Evolutionary conservation across 2,329 filamentous ascomycete genomes (phyloP).

Genomic region (Cercospora nicotianae): DNA sequence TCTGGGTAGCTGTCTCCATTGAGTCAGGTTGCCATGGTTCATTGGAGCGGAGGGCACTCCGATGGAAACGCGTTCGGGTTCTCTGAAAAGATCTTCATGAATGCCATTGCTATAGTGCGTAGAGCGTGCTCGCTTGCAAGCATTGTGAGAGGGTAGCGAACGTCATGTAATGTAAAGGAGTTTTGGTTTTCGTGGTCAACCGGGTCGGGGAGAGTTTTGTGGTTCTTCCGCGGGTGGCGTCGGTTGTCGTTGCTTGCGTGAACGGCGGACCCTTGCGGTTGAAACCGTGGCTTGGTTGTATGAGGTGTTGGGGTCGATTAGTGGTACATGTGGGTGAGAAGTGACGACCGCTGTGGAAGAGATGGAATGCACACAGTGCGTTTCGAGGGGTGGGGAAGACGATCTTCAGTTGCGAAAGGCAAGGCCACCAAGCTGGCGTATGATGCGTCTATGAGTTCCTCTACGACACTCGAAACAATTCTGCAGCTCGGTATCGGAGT

Average conservation of each 20-base stretch:
- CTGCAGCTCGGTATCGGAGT: not conserved
- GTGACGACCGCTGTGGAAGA: not conserved
- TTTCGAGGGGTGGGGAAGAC: not conserved
- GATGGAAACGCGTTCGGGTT: not conserved
- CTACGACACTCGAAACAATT: not conserved
- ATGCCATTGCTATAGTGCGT: not conserved
- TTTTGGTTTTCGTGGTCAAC: not conserved
- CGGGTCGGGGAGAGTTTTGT: not conserved
- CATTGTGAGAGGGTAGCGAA: not conserved
- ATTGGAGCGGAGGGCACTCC: not conserved
- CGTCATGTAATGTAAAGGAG: not conserved
- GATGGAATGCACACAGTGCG: not conserved
- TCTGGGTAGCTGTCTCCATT: not conserved
- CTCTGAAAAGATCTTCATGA: not conserved
- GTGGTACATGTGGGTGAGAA: not conserved
- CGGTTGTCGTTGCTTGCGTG: not conserved
- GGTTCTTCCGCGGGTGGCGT: not conserved
- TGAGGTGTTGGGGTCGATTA: not conserved
- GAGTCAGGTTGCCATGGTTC: not conserved
- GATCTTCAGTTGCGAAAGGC: not conserved
- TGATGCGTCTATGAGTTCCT: not conserved
- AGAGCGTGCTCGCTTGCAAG: not conserved
- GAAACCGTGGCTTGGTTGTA: not conserved
- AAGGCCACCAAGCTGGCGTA: not conserved
- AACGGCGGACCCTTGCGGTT: not conserved